These are phyloP conservation scores for Maudiozyma bulderi DNA, from an alignment of 805 yeast species.

Conservation along the genomic window DNA sequence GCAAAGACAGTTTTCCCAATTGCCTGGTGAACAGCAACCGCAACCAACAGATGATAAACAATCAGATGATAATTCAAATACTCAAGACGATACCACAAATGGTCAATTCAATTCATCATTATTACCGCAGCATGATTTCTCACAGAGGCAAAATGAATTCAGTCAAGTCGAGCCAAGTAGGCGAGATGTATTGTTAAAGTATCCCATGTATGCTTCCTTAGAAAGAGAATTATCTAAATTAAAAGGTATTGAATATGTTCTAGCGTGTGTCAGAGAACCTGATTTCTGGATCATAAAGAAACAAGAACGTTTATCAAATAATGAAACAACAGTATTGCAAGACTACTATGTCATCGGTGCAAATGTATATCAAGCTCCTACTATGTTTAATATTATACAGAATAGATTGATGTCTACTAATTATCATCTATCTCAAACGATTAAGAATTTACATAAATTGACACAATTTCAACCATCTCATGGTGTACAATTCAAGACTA, in stretches of 20 bases:
- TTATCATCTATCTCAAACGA: constrained; percentile 36
- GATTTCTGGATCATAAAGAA: constrained; percentile 88
- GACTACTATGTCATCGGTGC: constrained; percentile 89
- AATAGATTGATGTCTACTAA: constrained; percentile 53
- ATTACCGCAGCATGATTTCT: constrained; percentile 3
- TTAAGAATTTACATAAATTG: constrained; percentile 37
- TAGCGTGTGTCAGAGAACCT: constrained; percentile 71
- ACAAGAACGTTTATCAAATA: constrained; percentile 52
- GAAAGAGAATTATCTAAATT: constrained; percentile 60
- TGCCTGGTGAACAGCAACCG: background rate
- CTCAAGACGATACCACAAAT: background rate
- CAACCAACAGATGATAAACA: background rate
- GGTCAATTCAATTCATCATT: background rate
- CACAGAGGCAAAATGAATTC: constrained; percentile 8
- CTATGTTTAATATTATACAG: constrained; percentile 58
- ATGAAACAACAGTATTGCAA: constrained; percentile 37
- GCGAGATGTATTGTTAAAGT: constrained; percentile 15
- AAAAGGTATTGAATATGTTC: constrained; percentile 78
- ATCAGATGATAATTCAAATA: background rate
- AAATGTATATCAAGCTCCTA: constrained; percentile 84
- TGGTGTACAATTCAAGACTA: constrained; percentile 32
- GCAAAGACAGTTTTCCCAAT: constrained; percentile 69
- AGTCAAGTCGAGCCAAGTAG: constrained; percentile 17
- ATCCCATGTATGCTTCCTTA: constrained; percentile 29
- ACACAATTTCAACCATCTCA: constrained; percentile 51